Base-by-base conservation (phyloP, 2,329 filamentous ascomycete genomes). In the Xylaria polymorpha region DNA sequence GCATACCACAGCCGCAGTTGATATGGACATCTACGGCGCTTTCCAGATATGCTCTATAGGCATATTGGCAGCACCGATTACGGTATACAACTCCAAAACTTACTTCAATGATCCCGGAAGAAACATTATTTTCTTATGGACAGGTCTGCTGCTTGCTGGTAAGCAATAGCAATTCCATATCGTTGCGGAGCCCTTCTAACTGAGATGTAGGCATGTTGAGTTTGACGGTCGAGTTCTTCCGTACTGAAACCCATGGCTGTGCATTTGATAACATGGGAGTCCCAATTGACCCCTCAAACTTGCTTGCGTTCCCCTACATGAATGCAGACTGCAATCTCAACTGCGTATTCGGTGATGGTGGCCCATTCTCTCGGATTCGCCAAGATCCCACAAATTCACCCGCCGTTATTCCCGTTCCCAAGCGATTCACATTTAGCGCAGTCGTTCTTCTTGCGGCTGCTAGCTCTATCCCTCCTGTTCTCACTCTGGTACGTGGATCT, bases 111-210 rank as follows among this genome's bases (percentile, higher is more conserved):
- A 87, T 25, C 87, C 87, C 0, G 89, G 89, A 1, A 83, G 90
- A 43, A 91, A 91, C 70, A 85, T 87, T 53, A 91, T 92, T 63
- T 92, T 91, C 72, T 41, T 90, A 0, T 92, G 90, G 90, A 89
- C 88, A 0, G 82, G 83, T 4, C 79, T 92, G 2, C 79, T 91
- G 35, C 81, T 92, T 14, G 84, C 86, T 29, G 90, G 88, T 86
- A 67, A 78, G 83, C 67, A 60, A 53, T 18, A 18, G 0, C n/a
- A 12, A 57, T 6, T 15, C 1, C 1, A 18, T 37, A 1, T 43
- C 2, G 7, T 22, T 15, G 4, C 43, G 10, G 6, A 37, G 10
- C 39, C 14, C 20, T 58, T 25, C 60, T 66, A 46, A 69, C 7
- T 32, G 14, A 39, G 12, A 32, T 14, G 4, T 37, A 87, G 87